These are phyloP conservation scores for Parasitella parasitica DNA, from an alignment of 371 early-diverging fungal species.

Conservation along the genomic window DNA sequence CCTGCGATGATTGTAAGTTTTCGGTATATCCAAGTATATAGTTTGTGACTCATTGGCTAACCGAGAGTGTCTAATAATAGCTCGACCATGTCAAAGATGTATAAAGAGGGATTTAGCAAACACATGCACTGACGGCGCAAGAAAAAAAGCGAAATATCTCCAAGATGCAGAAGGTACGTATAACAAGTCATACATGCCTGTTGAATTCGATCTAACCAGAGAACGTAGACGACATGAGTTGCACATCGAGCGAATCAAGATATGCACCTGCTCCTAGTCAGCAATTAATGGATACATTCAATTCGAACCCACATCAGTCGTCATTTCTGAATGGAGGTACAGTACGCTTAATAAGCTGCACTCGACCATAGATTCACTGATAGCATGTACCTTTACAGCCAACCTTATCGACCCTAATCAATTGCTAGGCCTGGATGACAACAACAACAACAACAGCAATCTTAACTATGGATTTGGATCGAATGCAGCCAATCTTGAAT, in stretches of 20 bases:
- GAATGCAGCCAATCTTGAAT: conserved; percentile 83
- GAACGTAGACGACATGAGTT: not conserved
- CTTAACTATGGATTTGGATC: conserved; percentile 75
- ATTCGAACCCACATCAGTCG: not conserved
- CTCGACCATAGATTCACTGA: not conserved
- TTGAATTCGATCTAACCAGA: not conserved
- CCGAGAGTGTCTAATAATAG: conserved; percentile 22
- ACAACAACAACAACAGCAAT: not conserved
- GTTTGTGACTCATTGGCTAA: conserved; percentile 1
- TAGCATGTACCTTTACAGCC: not conserved
- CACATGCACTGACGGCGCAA: conserved; percentile 74
- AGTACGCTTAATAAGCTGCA: not conserved
- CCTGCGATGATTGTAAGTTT: conserved; percentile 61
- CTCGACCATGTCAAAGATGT: conserved; percentile 81
- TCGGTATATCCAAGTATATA: too few species aligned
- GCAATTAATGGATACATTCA: conserved; percentile 1
- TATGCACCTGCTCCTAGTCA: not conserved
- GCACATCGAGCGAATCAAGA: conserved; percentile 4
- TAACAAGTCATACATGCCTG: not conserved
- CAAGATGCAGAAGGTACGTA: conserved; percentile 45
- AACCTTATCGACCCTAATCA: conserved; percentile 8
- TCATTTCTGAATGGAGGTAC: conserved; percentile 10
- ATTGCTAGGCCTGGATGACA: conserved; percentile 2
- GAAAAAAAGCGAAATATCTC: conserved; percentile 87
- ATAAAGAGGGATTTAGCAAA: conserved; percentile 68